phyloP scores from a whole-genome alignment of 441 rosid genomes.

The Euphorbia celastroides region DNA sequence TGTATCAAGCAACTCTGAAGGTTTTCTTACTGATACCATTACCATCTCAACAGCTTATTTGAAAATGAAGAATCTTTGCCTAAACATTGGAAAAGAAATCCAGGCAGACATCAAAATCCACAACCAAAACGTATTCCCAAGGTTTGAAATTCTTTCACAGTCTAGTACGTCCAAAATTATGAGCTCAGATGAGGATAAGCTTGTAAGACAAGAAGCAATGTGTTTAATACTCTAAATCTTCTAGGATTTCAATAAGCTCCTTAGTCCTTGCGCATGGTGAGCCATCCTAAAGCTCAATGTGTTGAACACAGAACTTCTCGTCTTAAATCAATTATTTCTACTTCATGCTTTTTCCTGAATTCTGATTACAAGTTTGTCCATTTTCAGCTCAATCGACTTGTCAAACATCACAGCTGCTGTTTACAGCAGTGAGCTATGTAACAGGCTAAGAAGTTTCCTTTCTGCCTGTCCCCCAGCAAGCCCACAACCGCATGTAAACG shows the following conservation, averaged over 20 bases:
- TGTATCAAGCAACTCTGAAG: slow-evolving; percentile 65
- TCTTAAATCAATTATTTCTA: background rate
- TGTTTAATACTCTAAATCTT: background rate
- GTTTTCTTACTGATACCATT: slow-evolving; percentile 65
- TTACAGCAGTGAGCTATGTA: slow-evolving; percentile 70
- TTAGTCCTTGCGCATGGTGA: background rate
- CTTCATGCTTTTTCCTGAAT: background rate
- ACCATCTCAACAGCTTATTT: slow-evolving; percentile 82
- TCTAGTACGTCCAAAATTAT: background rate
- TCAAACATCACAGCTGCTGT: slow-evolving; percentile 78
- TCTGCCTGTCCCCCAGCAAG: slow-evolving; percentile 89
- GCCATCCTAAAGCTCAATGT: background rate
- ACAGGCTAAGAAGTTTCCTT: slow-evolving; percentile 65
- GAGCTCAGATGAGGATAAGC: background rate
- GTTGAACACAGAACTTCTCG: background rate
- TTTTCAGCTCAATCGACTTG: slow-evolving; percentile 84
- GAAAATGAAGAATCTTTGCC: slow-evolving; percentile 77
- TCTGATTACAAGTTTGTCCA: slow-evolving; percentile 14
- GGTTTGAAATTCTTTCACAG: slow-evolving; percentile 33
- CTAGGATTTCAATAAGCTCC: background rate
- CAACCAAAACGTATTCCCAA: slow-evolving; percentile 83
- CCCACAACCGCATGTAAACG: slow-evolving; percentile 78
- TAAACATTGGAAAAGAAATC: slow-evolving; percentile 59
- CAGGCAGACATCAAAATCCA: slow-evolving; percentile 84
- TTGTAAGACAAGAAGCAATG: background rate